These are phyloP conservation scores for Endocarpon pusillum DNA, from an alignment of 495 filamentous ascomycete genomes.

Conservation along the genomic window DNA sequence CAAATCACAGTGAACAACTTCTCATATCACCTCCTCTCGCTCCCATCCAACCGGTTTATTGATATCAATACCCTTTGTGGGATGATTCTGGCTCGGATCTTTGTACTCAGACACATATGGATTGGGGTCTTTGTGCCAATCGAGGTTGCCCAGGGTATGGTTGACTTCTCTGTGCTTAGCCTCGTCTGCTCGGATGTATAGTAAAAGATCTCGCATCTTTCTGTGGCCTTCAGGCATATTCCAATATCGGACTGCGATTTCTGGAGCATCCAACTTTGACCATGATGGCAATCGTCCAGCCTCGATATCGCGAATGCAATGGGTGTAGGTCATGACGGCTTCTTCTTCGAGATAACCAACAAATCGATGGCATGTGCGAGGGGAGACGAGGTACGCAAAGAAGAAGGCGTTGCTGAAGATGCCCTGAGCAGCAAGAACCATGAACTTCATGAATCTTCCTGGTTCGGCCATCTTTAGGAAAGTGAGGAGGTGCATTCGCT, in stretches of 20 bases:
- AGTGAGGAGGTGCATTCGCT: conserved; percentile 88
- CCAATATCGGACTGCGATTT: conserved; percentile 84
- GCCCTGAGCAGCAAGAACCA: conserved; percentile 67
- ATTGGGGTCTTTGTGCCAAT: conserved; percentile 73
- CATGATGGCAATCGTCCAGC: conserved; percentile 67
- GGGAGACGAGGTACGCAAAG: conserved; percentile 73
- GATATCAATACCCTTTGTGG: conserved; percentile 50
- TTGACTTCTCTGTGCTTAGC: conserved; percentile 97
- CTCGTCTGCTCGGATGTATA: conserved; percentile 87
- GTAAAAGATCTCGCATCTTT: conserved; percentile 69
- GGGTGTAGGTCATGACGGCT: conserved; percentile 86
- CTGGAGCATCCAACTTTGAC: conserved; percentile 61
- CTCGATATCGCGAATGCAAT: conserved; percentile 73
- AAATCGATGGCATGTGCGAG: conserved; percentile 83
- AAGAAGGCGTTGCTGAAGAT: conserved; percentile 96
- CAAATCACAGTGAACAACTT: no score
- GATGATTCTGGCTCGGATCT: conserved; percentile 42
- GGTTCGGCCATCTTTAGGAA: conserved; percentile 89
- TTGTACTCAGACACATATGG: conserved; percentile 70
- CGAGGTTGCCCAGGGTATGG: conserved; percentile 75
- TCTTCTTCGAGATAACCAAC: conserved; percentile 96
- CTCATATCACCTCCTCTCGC: conserved; percentile 61
- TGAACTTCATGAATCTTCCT: conserved; percentile 70
- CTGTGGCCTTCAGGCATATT: conserved; percentile 72
- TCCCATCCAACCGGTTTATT: conserved; percentile 65